Percentiles rank a stretch among this genome's conserved stretches.
Evolutionary conservation across 306 rosid species (phyloP).

Genomic region (Prunus mume): DNA sequence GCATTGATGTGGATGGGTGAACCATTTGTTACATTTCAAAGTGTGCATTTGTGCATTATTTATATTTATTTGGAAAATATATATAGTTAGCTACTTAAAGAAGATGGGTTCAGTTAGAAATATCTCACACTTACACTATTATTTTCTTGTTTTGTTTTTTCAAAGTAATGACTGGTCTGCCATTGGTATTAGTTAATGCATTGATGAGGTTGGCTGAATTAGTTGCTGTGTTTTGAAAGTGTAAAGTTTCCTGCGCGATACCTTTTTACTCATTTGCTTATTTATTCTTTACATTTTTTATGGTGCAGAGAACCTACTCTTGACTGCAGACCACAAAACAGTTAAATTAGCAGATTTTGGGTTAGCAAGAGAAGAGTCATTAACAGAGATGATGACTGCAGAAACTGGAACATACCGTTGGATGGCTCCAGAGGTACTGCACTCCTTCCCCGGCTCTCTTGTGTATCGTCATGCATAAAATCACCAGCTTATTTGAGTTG

Average conservation of each 20-base stretch:
- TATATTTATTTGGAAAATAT: too few relatives aligned
- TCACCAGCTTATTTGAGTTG: constrained; percentile 15
- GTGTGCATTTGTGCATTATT: too few relatives aligned
- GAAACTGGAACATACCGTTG: constrained; percentile 97
- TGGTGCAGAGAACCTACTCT: constrained; percentile 75
- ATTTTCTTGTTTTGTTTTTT: too few relatives aligned
- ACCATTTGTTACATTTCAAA: too few relatives aligned
- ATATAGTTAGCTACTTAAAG: too few relatives aligned
- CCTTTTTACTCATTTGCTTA: background rate
- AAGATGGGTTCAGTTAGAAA: too few relatives aligned
- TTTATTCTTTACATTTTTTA: constrained; percentile 14
- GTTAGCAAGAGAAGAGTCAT: constrained; percentile 88
- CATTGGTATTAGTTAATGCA: too few relatives aligned
- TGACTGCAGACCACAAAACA: constrained; percentile 74
- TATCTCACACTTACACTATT: too few relatives aligned
- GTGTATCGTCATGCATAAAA: constrained; percentile 5
- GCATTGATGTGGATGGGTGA: background rate
- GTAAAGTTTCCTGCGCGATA: background rate
- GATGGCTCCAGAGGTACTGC: constrained; percentile 97
- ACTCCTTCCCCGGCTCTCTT: constrained; percentile 3
- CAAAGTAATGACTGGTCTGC: too few relatives aligned
- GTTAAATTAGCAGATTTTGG: constrained; percentile 96
- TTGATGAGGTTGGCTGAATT: background rate
- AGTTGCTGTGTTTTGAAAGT: background rate
- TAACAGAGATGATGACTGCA: constrained; percentile 97